Percentiles rank a stretch among this genome's conserved stretches.
Evolutionary conservation across 371 early-diverging fungal genomes (phyloP).

Genomic region (Encephalitozoon cuniculi): DNA sequence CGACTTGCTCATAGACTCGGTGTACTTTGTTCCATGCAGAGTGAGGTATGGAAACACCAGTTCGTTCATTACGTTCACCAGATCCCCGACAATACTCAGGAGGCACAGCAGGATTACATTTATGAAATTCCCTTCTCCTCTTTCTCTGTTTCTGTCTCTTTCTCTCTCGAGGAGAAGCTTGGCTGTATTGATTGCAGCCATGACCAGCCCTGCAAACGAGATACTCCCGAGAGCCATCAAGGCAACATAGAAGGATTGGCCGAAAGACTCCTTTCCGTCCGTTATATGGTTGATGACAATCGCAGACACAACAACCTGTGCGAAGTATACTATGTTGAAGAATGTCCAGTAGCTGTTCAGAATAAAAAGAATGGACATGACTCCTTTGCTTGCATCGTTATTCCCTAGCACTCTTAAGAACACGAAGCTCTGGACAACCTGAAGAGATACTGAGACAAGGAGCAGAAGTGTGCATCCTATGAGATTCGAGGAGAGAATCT

Average conservation of each 20-base stretch:
- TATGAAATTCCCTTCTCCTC: not conserved
- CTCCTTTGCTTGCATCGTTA: slow-evolving; percentile 25
- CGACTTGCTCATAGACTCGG: slow-evolving; percentile 6
- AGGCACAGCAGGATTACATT: not conserved
- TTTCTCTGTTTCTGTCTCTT: slow-evolving; percentile 1
- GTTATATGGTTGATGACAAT: slow-evolving; percentile 1
- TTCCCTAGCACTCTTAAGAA: slow-evolving; percentile 30
- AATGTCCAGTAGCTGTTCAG: slow-evolving; percentile 26
- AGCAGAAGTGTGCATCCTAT: slow-evolving; percentile 32
- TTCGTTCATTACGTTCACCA: slow-evolving; percentile 8
- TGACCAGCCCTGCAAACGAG: slow-evolving; percentile 30
- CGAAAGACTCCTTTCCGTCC: not conserved
- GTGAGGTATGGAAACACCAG: slow-evolving; percentile 26
- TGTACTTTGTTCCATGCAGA: slow-evolving; percentile 16
- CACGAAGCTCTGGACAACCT: slow-evolving; percentile 38
- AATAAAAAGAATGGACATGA: slow-evolving; percentile 19
- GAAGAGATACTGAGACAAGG: slow-evolving; percentile 42
- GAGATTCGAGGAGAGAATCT: slow-evolving; percentile 36
- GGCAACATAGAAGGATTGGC: not conserved
- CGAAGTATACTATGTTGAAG: slow-evolving; percentile 31
- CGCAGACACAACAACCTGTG: slow-evolving; percentile 23
- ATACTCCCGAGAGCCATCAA: slow-evolving; percentile 28
- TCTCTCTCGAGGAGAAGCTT: slow-evolving; percentile 3
- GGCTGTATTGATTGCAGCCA: slow-evolving; percentile 15
- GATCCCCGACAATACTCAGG: not conserved